Conservation (phyloP, 106 monocot species). For the Vanilla planifolia region DNA sequence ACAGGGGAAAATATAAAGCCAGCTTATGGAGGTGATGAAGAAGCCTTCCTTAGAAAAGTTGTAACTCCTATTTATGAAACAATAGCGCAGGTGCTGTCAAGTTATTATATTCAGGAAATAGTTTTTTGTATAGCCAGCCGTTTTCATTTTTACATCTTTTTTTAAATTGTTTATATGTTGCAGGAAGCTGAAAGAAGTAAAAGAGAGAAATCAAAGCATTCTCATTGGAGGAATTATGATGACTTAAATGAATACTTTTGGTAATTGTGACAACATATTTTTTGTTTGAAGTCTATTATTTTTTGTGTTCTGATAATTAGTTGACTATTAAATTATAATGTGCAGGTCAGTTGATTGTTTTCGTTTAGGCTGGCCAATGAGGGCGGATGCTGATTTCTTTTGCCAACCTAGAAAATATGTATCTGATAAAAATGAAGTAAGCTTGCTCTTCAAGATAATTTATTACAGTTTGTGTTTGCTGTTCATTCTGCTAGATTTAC, state of each 20-base stretch:
- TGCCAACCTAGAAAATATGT: conserved; percentile 14
- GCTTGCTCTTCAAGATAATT: conserved; percentile 7
- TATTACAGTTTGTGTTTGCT: neutral
- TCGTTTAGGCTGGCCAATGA: conserved; percentile 85
- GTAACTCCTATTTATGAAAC: conserved; percentile 76
- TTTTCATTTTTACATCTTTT: too few species aligned
- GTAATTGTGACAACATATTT: conserved; percentile 19
- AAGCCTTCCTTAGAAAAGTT: conserved; percentile 73
- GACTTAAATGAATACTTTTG: conserved; percentile 98
- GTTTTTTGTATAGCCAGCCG: too few species aligned
- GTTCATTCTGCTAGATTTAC: too few species aligned
- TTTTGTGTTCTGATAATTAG: neutral
- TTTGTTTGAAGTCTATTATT: neutral
- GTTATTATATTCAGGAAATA: neutral
- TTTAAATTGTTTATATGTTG: too few species aligned
- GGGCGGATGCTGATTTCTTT: conserved; percentile 90
- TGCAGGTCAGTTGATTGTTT: conserved; percentile 81
- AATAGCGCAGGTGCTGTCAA: conserved; percentile 36
- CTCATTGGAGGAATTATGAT: conserved; percentile 94
- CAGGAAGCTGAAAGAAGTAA: conserved; percentile 86
- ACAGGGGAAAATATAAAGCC: conserved; percentile 83
- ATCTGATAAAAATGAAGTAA: conserved; percentile 47
- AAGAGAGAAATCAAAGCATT: conserved; percentile 69
- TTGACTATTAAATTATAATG: neutral
- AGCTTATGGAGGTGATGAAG: conserved; percentile 80